These are phyloP conservation scores for Penicillium steckii DNA, from an alignment of 495 filamentous ascomycete genomes.

Conservation along the genomic window DNA sequence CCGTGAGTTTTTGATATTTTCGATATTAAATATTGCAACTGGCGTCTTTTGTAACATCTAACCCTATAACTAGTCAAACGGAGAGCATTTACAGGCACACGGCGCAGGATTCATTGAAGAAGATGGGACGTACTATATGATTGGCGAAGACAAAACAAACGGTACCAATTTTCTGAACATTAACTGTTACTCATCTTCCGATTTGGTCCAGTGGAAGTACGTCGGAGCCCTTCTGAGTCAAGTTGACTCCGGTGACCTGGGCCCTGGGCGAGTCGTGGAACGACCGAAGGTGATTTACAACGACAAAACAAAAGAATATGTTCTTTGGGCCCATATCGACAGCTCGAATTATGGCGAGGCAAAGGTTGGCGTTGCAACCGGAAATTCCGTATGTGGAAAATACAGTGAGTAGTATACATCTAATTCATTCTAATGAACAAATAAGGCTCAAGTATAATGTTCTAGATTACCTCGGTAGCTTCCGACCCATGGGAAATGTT, in stretches of 20 bases:
- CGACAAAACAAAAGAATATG: slow-evolving; percentile 50
- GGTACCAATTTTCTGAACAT: slow-evolving; percentile 59
- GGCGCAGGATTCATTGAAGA: slow-evolving; percentile 52
- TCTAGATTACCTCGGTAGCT: slow-evolving; percentile 1
- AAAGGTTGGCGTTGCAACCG: slow-evolving; percentile 61
- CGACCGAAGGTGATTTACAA: slow-evolving; percentile 66
- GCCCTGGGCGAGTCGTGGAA: slow-evolving; percentile 61
- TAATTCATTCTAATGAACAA: too few relatives aligned
- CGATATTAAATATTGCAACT: neutral
- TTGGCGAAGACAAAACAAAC: slow-evolving; percentile 65
- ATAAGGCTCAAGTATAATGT: neutral
- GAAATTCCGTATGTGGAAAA: slow-evolving; percentile 55
- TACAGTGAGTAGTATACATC: slow-evolving; percentile 31
- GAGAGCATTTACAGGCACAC: slow-evolving; percentile 58
- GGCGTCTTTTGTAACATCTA: neutral
- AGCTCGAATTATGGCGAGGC: slow-evolving; percentile 60
- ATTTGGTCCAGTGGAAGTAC: slow-evolving; percentile 63
- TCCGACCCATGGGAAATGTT: slow-evolving; percentile 51
- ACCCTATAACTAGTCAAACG: neutral
- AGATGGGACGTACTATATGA: slow-evolving; percentile 56
- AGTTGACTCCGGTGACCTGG: slow-evolving; percentile 54
- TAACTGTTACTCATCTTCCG: slow-evolving; percentile 50
- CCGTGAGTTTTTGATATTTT: neutral
- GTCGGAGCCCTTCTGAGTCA: slow-evolving; percentile 54
- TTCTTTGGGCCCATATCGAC: slow-evolving; percentile 68